Base-by-base conservation (phyloP, 2,329 filamentous ascomycete species). In the Sporothrix brunneoviolacea region DNA sequence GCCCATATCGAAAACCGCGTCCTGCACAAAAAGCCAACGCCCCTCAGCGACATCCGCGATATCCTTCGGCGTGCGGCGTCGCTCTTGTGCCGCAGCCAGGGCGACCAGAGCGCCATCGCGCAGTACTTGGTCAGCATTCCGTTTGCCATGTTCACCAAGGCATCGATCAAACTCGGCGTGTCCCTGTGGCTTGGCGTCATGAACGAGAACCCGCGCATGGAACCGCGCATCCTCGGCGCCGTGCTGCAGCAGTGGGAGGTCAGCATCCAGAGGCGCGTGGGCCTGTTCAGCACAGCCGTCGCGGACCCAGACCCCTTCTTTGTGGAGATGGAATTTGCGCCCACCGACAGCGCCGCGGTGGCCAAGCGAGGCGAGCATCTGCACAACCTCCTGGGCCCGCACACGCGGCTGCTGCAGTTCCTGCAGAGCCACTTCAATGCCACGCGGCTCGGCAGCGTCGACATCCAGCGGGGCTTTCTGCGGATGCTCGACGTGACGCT, bases 101-200 rank as follows among this genome's bases (percentile, higher is more conserved):
- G 79, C 39, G 51, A 51, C 36, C 85, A 91, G 62, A 84, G 84
- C 51, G 80, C 86, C 1, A 84, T 96, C 50, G 82, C 89, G 12
- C 87, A 91, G 61, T 86, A 94, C 61, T 76, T 99, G 15, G 91
- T 99, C 55, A 84, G 82, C 58, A 93, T 98, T 54, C 94, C 93
- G 0, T 98, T 98, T 66, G 80, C 82, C 36, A 80, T 95, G 41
- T 97, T 98, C 65, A 94, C 86, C 5, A 95, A 95, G 65, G 87
- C 95, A 61, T 93, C 91, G 2, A 93, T 98, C 64, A 95, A 95
- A 64, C 80, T 97, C 45, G 94, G 93, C 6, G 86, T 96, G 32
- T 96, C 93, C 4, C 73, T 98, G 7, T 99, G 93, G 93, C 82
- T 96, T 54, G 93, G 93, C 22, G 88, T 97, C 13, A 94, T 97